Evolutionary conservation across 495 filamentous ascomycete genomes (phyloP).

Genomic region (Diplogelasinospora grovesii): DNA sequence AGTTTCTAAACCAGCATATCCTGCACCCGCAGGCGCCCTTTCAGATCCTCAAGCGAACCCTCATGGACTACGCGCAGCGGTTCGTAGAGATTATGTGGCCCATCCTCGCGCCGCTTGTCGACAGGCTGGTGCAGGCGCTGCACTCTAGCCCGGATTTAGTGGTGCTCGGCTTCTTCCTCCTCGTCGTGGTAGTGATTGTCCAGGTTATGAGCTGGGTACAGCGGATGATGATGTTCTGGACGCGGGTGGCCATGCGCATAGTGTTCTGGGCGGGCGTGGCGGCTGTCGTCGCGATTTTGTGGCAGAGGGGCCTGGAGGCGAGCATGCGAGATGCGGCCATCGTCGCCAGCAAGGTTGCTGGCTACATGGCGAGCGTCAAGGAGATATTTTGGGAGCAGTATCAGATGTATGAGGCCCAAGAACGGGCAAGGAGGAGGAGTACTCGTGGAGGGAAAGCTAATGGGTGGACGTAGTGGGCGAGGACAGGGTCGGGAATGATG

Average conservation of each 20-base stretch:
- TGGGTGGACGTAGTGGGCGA: constrained; percentile 1
- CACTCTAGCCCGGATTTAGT: constrained; percentile 51
- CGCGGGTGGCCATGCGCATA: constrained; percentile 51
- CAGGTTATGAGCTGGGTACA: constrained; percentile 61
- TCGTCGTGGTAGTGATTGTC: constrained; percentile 52
- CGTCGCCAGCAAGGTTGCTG: constrained; percentile 23
- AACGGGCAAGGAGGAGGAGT: constrained; percentile 3
- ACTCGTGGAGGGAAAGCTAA: not conserved
- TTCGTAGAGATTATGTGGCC: constrained; percentile 8
- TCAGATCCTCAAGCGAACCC: constrained; percentile 24
- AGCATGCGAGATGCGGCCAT: constrained; percentile 48
- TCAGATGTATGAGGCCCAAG: constrained; percentile 35
- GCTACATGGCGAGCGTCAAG: constrained; percentile 46
- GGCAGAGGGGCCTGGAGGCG: constrained; percentile 55
- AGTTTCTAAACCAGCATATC: constrained; percentile 31
- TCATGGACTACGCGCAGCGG: constrained; percentile 8
- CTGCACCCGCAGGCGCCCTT: constrained; percentile 28
- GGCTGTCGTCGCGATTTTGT: constrained; percentile 48
- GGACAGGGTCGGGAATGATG: not conserved
- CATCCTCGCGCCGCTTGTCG: constrained; percentile 43
- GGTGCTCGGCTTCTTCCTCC: constrained; percentile 46
- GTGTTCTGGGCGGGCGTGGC: constrained; percentile 53
- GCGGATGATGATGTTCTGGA: constrained; percentile 66
- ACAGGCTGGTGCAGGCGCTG: constrained; percentile 31
- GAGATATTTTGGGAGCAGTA: constrained; percentile 55